Evolutionary conservation across 2,329 filamentous ascomycete genomes (phyloP), one percentile per base, ranked within the genome.

Genomic region (Xylaria digitata): DNA sequence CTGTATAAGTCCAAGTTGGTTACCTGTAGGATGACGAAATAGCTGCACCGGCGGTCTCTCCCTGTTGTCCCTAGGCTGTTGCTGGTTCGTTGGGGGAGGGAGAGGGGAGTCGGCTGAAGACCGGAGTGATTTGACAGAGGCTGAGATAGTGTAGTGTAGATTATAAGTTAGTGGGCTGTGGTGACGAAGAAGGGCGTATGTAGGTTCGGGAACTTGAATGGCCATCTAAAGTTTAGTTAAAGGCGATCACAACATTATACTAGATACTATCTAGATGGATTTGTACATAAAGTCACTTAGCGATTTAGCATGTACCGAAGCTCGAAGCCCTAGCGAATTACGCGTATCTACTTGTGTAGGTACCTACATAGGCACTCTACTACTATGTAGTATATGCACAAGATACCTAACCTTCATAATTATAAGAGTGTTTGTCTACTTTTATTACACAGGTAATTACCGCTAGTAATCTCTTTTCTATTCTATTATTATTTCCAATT

Each of bases 11-110:
- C 52, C 19, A 49, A 6, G 40, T 53, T 32, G 55, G 61, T 48
- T 48, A 69, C 61, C 66, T 59, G 65, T 68, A 54, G 52, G 56
- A 68, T 70, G 68, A 70, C 68, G 68, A 68, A 68, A 68, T 68
- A 55, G 56, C 56, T 50, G 49, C 17, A 26, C 21, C 45, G 26
- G 52, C 30, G 43, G 17, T 52, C n/a, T 45, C 57, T n/a, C 11
- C 58, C 53, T 52, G 34, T 58, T 42, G 54, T 23, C 53, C 23
- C 21, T 30, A 15, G 26, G 49, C 40, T 17, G 34, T 67, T 46
- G 59, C 61, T 58, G 60, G 61, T 46, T 60, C 17, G 56, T 46
- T 42, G 48, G 23, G 1, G 8, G 26, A 26, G 26, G 26, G 26
- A 26, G 26, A 5, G 34, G 34, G 34, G 37, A n/a, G 21, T 45